Evolutionary conservation across 129 eudicot species (phyloP).

Genomic region (Apium graveolens): DNA sequence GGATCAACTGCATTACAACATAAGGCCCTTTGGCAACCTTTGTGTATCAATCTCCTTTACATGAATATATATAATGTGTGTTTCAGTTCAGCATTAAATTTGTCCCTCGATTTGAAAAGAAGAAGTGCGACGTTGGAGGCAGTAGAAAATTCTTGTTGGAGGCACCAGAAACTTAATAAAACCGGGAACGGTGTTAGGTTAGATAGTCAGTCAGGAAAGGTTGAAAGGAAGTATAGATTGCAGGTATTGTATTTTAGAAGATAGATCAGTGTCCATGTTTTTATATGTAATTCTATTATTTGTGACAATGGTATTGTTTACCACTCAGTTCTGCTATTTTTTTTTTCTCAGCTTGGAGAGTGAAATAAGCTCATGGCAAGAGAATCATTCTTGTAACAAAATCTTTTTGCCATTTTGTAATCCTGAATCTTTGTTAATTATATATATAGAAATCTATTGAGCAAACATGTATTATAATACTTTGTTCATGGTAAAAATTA

Average conservation of each 20-base stretch:
- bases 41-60: conserved; percentile 7
- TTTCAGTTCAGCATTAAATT: conserved; percentile 15
- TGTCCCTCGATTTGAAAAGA: background rate
- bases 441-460: background rate
- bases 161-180: conserved; percentile 5
- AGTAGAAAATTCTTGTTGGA: background rate
- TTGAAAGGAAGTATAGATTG: conserved; percentile 18
- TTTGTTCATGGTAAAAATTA: too few species aligned
- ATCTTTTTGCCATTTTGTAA: conserved; percentile 16
- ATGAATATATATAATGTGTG: conserved; percentile 1
- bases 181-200: background rate
- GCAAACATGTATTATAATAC: too few species aligned
- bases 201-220: conserved; percentile 20
- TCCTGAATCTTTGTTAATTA: background rate
- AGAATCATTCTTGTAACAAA: conserved; percentile 14
- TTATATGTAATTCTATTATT: conserved; percentile 6
- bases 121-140: background rate
- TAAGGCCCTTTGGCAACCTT: conserved; percentile 8
- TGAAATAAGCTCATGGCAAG: conserved; percentile 20
- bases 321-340: conserved; percentile 6
- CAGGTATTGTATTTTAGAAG: conserved; percentile 12
- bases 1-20: conserved; percentile 5
- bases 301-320: conserved; percentile 8
- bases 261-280: conserved; percentile 18
- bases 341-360: conserved; percentile 11